Evolutionary conservation across 2,329 filamentous ascomycete species (phyloP).

Genomic region (Hypoxylon sp.): DNA sequence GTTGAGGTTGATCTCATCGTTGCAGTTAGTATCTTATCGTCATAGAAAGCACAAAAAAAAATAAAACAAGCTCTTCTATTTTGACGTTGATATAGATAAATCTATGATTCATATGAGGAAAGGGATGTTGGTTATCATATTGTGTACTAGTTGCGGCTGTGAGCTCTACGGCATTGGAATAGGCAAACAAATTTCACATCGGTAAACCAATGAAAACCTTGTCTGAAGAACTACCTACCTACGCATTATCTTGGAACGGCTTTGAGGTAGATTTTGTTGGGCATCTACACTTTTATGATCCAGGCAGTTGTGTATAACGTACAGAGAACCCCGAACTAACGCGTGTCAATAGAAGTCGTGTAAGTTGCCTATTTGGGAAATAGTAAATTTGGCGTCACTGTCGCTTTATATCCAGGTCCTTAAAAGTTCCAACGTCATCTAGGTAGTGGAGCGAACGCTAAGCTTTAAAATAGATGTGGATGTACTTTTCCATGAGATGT

Average conservation of each 20-base stretch:
- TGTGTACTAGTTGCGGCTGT: background rate
- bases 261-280: background rate
- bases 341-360: background rate
- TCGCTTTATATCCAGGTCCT: background rate
- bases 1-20: too few relatives aligned
- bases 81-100: background rate
- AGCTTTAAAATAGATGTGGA: background rate
- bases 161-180: background rate
- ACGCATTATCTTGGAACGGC: background rate
- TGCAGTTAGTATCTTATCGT: background rate
- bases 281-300: background rate
- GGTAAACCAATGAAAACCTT: background rate
- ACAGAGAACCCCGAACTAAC: background rate
- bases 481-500: background rate
- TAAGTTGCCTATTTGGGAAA: conserved; percentile 6
- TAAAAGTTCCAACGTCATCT: too few relatives aligned
- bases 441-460: too few relatives aligned
- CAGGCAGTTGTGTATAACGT: background rate
- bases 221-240: background rate
- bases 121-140: background rate
- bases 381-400: background rate
- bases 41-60: background rate
- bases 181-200: background rate
- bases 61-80: background rate
- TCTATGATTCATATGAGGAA: background rate